These are phyloP conservation scores for Magnaporthiopsis rhizophila DNA, from an alignment of 2,329 filamentous ascomycete genomes.

Conservation along the genomic window DNA sequence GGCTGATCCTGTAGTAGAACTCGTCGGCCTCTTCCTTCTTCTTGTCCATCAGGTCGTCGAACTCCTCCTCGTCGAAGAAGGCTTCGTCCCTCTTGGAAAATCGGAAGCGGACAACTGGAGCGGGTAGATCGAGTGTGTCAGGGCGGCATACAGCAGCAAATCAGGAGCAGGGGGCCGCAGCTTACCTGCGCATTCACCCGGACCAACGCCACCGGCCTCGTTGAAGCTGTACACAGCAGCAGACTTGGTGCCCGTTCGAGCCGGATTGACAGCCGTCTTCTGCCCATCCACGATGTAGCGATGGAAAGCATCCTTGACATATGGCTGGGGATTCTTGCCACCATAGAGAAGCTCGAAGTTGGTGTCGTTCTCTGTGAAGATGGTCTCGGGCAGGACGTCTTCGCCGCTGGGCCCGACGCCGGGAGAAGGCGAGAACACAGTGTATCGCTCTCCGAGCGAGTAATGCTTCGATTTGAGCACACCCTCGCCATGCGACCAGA, in stretches of 20 bases:
- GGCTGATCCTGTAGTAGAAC: constrained; percentile 90
- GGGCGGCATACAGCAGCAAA: constrained; percentile 24
- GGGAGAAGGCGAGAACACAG: constrained; percentile 82
- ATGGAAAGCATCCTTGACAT: constrained; percentile 95
- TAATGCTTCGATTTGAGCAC: constrained; percentile 70
- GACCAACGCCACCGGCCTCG: constrained; percentile 76
- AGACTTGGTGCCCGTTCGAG: constrained; percentile 73
- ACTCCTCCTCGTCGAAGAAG: constrained; percentile 85
- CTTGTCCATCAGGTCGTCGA: constrained; percentile 84
- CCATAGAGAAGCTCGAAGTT: constrained; percentile 73
- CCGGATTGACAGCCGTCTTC: constrained; percentile 74
- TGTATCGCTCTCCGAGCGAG: constrained; percentile 73
- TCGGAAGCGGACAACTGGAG: constrained; percentile 76
- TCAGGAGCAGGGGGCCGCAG: constrained; percentile 29
- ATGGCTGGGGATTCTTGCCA: constrained; percentile 69
- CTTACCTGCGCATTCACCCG: constrained; percentile 70
- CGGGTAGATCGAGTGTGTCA: constrained; percentile 4
- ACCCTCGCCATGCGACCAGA: constrained; percentile 57
- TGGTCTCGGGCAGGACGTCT: constrained; percentile 74
- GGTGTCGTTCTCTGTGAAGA: constrained; percentile 95
- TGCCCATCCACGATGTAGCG: constrained; percentile 76
- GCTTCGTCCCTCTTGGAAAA: constrained; percentile 67
- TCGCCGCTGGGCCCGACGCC: constrained; percentile 70
- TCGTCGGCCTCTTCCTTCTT: constrained; percentile 88
- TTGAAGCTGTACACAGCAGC: constrained; percentile 91